Conservation (phyloP, 306 rosid species). For the Rosa lucieae region DNA sequence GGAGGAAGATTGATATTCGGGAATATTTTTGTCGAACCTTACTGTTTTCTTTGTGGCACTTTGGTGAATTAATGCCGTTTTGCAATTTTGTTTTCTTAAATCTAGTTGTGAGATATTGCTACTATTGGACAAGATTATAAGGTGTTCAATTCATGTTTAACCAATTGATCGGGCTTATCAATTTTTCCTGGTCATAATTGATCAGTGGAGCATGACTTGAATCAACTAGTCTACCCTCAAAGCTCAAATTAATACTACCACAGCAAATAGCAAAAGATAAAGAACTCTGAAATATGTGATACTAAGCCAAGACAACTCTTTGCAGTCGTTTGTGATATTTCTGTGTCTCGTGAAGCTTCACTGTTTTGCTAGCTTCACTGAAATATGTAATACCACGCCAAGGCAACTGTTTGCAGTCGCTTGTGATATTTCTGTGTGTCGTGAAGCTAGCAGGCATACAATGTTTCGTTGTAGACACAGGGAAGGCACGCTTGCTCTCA, state of each 20-base stretch:
- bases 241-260: neutral
- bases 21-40: neutral
- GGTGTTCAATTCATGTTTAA: constrained; percentile 10
- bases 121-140: constrained; percentile 2
- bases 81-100: constrained; percentile 26
- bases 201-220: neutral
- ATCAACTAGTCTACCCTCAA: neutral
- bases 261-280: too few species aligned
- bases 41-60: constrained; percentile 7
- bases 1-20: constrained; percentile 45
- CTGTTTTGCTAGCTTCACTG: too few species aligned
- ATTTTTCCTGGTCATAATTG: neutral
- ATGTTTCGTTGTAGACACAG: too few species aligned
- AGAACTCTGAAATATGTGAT: too few species aligned
- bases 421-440: too few species aligned
- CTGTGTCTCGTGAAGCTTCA: too few species aligned
- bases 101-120: constrained; percentile 13
- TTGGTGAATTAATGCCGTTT: constrained; percentile 4
- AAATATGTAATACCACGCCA: too few species aligned
- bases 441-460: too few species aligned
- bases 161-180: neutral
- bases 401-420: too few species aligned
- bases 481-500: too few species aligned
- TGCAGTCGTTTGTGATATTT: too few species aligned
- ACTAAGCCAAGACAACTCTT: too few species aligned